Base-by-base conservation (phyloP, 176 grass and related monocot species). In the Oryza longistaminata region DNA sequence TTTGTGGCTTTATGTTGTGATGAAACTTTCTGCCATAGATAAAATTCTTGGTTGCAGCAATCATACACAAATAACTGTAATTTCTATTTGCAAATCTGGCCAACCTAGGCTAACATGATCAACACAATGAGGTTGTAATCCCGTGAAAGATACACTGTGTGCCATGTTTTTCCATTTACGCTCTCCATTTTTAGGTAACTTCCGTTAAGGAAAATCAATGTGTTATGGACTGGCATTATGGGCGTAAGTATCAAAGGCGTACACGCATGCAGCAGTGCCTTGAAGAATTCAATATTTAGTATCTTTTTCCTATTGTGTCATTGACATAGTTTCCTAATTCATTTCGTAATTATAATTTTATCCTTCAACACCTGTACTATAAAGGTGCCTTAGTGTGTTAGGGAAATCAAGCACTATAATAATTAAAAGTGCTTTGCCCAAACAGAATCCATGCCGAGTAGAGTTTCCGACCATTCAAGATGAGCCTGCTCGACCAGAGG, bases 21-120 rank as follows among this genome's bases (percentile, higher is more conserved):
- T 39, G 39, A 40, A 22, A 69, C 46, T 87, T 87, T 87, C 60
- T 31, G 24, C 60, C 60, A 52, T 43, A 80, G 35, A 43, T 45
- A 17, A 80, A 73, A 64, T 80, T 29, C 14, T 40, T 66, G 72
- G 37, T 74, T 42, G 21, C 60, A 66, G 52, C 37, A 50, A 74
- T 74, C 16, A 7, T 68, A 10, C 13, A 35, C 7, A 61, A 61
- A 61, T 61, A 22, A 22, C 55, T 61, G 17, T 61, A 61, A 61
- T 61, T 61, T 6, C 55, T 60, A 60, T n/a, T 60, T 7, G 55
- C 55, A 61, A 61, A 61, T 61, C 19, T 61, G 21, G 1, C 55
- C 55, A 9, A 61, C 55, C 55, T 40, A 40, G 39, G 39, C 39
- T 40, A 40, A 40, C 9, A 40, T 40, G 39, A 61, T 61, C 55